A percentile compares a stretch with the other conserved stretches of the same genome.
phyloP scores from a whole-genome alignment of 2,329 filamentous ascomycete species.

The Sarocladium oryzae region DNA sequence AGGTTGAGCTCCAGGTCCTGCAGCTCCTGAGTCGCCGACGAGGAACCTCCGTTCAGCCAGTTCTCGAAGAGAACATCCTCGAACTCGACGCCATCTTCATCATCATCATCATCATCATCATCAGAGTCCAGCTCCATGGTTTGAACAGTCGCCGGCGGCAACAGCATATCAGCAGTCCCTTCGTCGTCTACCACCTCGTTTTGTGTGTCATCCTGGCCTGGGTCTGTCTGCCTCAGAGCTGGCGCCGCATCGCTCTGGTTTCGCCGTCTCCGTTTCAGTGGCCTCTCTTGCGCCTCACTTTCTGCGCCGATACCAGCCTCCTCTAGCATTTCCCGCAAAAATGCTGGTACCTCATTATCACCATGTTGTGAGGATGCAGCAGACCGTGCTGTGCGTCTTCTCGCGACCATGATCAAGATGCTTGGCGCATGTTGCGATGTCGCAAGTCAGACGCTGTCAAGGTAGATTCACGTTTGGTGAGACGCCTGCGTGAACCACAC shows the following conservation, averaged over 20 bases:
- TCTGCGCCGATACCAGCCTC: slow-evolving; percentile 36
- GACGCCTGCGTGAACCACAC: background rate
- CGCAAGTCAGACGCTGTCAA: no score
- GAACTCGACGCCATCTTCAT: slow-evolving; percentile 35
- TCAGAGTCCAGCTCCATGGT: slow-evolving; percentile 44
- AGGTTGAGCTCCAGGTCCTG: slow-evolving; percentile 46
- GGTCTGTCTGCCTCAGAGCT: no score
- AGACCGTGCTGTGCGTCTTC: background rate
- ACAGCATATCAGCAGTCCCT: slow-evolving; percentile 38
- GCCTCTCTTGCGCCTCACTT: slow-evolving; percentile 27
- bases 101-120: slow-evolving; percentile 35
- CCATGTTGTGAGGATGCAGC: background rate
- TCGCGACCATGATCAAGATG: slow-evolving; percentile 2
- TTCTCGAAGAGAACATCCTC: slow-evolving; percentile 42
- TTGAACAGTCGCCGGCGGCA: slow-evolving; percentile 43
- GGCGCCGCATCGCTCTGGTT: slow-evolving; percentile 19
- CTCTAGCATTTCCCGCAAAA: slow-evolving; percentile 43
- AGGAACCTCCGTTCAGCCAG: slow-evolving; percentile 16
- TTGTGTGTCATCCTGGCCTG: slow-evolving; percentile 16
- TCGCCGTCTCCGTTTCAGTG: slow-evolving; percentile 28
- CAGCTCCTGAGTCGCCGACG: slow-evolving; percentile 18
- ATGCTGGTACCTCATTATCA: slow-evolving; percentile 16
- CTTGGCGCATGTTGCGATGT: background rate
- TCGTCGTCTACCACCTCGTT: slow-evolving; percentile 35
- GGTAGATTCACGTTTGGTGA: no score